phyloP scores from a whole-genome alignment of 202 grass and related monocot genomes.

The Carex arenaria region DNA sequence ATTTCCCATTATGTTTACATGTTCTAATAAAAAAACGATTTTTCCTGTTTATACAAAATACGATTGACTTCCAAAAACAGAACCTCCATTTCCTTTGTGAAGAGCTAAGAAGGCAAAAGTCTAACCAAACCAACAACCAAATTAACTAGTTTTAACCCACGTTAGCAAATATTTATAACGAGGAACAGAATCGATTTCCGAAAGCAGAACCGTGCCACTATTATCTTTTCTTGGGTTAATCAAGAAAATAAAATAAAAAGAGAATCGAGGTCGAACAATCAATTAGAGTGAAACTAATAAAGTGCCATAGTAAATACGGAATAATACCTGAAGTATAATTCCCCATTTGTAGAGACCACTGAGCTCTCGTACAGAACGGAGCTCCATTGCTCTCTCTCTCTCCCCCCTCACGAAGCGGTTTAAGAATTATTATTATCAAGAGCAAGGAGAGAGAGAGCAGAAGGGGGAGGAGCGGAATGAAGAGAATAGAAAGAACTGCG shows the following conservation, averaged over 20 bases:
- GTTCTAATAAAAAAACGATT: background rate
- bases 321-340: slow-evolving; percentile 25
- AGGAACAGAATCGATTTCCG: background rate
- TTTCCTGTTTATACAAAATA: background rate
- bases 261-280: slow-evolving; percentile 3
- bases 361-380: slow-evolving; percentile 24
- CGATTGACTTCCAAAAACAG: background rate
- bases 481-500: background rate
- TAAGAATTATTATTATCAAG: slow-evolving; percentile 11
- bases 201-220: slow-evolving; percentile 5
- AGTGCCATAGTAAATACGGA: slow-evolving; percentile 30
- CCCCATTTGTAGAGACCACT: background rate
- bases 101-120: background rate
- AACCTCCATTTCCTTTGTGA: background rate
- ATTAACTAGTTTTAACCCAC: background rate
- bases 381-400: slow-evolving; percentile 27
- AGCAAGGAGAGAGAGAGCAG: background rate
- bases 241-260: background rate
- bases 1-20: background rate
- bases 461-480: slow-evolving; percentile 12
- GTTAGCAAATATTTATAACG: background rate
- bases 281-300: background rate
- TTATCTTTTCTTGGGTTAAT: background rate
- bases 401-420: background rate
- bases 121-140: background rate